Evolutionary conservation across 306 rosid genomes (phyloP).

Genomic region (Hylodesmum podocarpum): DNA sequence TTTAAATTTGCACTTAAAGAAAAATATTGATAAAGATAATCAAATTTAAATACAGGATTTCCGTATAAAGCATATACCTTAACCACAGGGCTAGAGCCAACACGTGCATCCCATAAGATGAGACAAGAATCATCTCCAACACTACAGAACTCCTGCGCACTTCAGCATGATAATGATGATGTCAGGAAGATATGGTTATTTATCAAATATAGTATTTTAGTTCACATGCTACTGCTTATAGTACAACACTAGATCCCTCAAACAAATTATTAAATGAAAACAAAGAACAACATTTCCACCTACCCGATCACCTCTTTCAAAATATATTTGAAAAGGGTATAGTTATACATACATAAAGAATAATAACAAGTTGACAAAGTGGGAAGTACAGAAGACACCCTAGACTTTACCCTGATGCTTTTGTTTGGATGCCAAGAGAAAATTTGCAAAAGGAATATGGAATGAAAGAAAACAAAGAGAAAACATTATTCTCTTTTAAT

Average conservation of each 20-base stretch:
- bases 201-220: background rate
- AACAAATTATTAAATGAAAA: background rate
- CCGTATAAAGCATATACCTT: conserved; percentile 54
- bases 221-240: background rate
- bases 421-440: background rate
- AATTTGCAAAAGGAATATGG: background rate
- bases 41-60: background rate
- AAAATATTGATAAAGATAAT: background rate
- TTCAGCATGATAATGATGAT: conserved; percentile 44
- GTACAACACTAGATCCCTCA: conserved; percentile 12
- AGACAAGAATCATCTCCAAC: conserved; percentile 99
- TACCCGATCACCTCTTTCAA: background rate
- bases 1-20: background rate
- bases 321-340: background rate
- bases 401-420: background rate
- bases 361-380: background rate
- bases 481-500: background rate
- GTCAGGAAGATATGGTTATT: conserved; percentile 37
- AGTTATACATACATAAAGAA: background rate
- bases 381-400: background rate
- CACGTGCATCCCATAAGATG: conserved; percentile 97
- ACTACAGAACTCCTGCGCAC: conserved; percentile 99
- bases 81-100: conserved; percentile 78
- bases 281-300: background rate
- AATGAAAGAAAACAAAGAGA: background rate